These are phyloP conservation scores for Phytophthora sp. DNA, from an alignment of 352 stramenopile genomes.

Conservation along the genomic window DNA sequence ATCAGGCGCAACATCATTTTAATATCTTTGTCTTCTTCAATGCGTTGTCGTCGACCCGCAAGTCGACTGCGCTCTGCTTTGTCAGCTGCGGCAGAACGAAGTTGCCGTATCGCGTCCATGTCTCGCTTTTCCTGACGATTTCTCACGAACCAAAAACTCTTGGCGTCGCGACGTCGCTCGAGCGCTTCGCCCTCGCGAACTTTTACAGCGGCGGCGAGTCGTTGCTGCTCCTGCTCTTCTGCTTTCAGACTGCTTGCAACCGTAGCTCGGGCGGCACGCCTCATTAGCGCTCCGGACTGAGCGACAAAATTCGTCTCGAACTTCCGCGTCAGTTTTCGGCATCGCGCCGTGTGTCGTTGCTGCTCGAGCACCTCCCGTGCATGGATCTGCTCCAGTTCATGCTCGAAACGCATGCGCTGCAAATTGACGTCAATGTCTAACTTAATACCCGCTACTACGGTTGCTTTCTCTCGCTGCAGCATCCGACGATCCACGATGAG, in stretches of 20 bases:
- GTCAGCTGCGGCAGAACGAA: conserved; percentile 29
- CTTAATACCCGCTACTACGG: conserved; percentile 58
- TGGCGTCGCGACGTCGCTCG: conserved; percentile 55
- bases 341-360: conserved; percentile 47
- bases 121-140: conserved; percentile 58
- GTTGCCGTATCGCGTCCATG: conserved; percentile 25
- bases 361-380: conserved; percentile 49
- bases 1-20: conserved; percentile 67
- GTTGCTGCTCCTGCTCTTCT: conserved; percentile 42
- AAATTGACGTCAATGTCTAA: conserved; percentile 77
- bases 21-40: conserved; percentile 74
- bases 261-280: conserved; percentile 48
- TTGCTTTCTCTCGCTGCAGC: conserved; percentile 64
- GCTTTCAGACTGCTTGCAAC: conserved; percentile 42
- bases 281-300: conserved; percentile 74
- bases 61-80: conserved; percentile 30
- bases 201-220: conserved; percentile 26
- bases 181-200: conserved; percentile 44
- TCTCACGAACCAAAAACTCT: conserved; percentile 71
- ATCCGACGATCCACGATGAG: conserved; percentile 74
- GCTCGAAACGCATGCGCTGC: conserved; percentile 66
- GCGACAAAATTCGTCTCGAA: conserved; percentile 64
- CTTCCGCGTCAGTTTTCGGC: conserved; percentile 48
- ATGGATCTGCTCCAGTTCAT: conserved; percentile 52
- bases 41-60: conserved; percentile 39